Percentiles rank a stretch among this genome's conserved stretches.
These are phyloP conservation scores for Epichloe elymi DNA, from an alignment of 2,329 filamentous ascomycete genomes.

Conservation along the genomic window DNA sequence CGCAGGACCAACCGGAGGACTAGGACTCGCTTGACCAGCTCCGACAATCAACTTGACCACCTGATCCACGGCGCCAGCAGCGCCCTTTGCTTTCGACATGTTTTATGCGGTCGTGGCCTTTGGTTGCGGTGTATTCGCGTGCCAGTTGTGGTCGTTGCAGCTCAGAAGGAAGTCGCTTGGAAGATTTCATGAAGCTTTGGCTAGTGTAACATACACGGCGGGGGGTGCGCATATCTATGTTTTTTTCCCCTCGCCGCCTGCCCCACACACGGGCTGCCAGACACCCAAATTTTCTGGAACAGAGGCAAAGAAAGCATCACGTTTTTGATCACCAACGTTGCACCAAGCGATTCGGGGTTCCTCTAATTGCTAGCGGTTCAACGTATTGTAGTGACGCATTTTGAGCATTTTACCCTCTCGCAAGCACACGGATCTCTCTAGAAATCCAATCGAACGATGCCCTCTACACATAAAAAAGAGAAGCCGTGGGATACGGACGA, in stretches of 20 bases:
- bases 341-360: neutral
- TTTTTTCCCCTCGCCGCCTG: neutral
- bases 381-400: neutral
- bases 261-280: neutral
- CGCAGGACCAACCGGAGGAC: slow-evolving; percentile 90
- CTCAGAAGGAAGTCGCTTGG: slow-evolving; percentile 1
- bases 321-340: neutral
- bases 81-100: slow-evolving; percentile 40
- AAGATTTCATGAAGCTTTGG: slow-evolving; percentile 6
- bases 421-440: no score
- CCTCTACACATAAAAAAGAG: slow-evolving; percentile 72
- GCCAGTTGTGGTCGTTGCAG: neutral
- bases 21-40: slow-evolving; percentile 86
- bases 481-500: slow-evolving; percentile 96
- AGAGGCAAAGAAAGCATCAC: neutral
- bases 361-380: neutral
- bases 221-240: neutral
- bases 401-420: neutral
- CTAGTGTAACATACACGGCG: neutral
- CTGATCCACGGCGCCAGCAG: slow-evolving; percentile 40
- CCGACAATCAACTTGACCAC: slow-evolving; percentile 97
- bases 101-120: slow-evolving; percentile 9
- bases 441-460: slow-evolving; percentile 40
- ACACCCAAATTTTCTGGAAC: slow-evolving; percentile 1
- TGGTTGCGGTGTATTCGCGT: slow-evolving; percentile 3